Evolutionary conservation across 164 flowering plant species (phyloP), one percentile per base, ranked within the genome.

Genomic region (Echeveria elegans): DNA sequence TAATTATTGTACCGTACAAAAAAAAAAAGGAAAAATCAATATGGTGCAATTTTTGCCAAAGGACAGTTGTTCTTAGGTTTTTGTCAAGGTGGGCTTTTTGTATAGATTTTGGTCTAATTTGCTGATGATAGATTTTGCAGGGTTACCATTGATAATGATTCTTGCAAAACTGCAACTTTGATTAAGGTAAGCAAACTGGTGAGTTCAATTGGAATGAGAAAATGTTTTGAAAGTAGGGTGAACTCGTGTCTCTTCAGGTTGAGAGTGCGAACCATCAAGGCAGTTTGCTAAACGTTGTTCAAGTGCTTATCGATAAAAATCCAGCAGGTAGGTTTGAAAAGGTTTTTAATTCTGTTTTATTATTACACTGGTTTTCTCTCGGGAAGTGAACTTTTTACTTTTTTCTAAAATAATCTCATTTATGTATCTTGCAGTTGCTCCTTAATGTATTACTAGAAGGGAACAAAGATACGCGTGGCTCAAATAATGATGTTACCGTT

Each of bases 211-310:
- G 36, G 23, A 19, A n/a, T 48, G 53, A 4, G 23, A 5, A 48
- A 3, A 19, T 4, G 53, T n/a, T 48, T n/a, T 48, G 21, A 48
- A 8, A 19, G n/a, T 4, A 48, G n/a, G 14, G 2, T 24, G 30
- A 53, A 21, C 3, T 23, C 30, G 18, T 10, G 24, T 38, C 15
- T 70, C 67, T 74, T 36, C 81, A 93, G 98, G 96, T 93, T 66
- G 92, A 87, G 50, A 94, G 96, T 75, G 87, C 87, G 30, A 90
- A 88, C 76, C 85, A 75, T 74, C 82, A 83, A 34, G 91, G 91
- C 29, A 81, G 89, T 68, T 78, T 89, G 66, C 70, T 89, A 28
- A 90, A 85, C 69, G 91, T 89, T 34, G 93, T 89, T 23, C 96
- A 93, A 77, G 92, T 88, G 69, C 81, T 93, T 40, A 87, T 84